Conservation (phyloP, 371 early-diverging fungal species). For the Lichtheimia hyalospora region DNA sequence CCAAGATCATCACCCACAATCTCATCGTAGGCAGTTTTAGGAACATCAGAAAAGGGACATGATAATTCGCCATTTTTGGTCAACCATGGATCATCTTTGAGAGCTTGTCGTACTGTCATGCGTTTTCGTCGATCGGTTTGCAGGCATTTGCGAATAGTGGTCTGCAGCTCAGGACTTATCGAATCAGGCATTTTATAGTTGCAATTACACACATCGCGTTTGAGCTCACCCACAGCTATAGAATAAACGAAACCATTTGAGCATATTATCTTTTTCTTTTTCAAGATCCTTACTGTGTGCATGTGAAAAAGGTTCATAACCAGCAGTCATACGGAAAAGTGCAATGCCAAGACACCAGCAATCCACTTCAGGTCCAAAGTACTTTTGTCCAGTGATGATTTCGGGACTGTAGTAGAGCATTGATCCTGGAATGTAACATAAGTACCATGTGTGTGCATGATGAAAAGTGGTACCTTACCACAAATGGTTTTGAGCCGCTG, state of each 20-base stretch:
- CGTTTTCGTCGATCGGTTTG: conserved; percentile 46
- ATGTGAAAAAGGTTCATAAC: conserved; percentile 84
- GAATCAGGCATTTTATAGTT: conserved; percentile 50
- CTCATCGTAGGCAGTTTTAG: conserved; percentile 23
- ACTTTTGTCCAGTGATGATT: conserved; percentile 58
- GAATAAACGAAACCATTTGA: background rate
- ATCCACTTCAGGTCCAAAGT: conserved; percentile 69
- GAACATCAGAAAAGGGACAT: conserved; percentile 23
- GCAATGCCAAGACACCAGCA: conserved; percentile 87
- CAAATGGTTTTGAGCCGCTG: conserved; percentile 77
- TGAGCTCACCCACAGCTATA: conserved; percentile 63
- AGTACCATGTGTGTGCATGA: background rate
- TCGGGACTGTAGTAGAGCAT: conserved; percentile 65
- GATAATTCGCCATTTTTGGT: conserved; percentile 29
- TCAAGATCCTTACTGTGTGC: conserved; percentile 37
- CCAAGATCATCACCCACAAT: conserved; percentile 11
- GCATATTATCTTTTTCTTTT: background rate
- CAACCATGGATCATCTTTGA: conserved; percentile 57
- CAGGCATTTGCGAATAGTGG: conserved; percentile 55
- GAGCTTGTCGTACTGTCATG: conserved; percentile 41
- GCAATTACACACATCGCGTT: conserved; percentile 64
- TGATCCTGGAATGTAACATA: conserved; percentile 26
- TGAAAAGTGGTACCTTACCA: conserved; percentile 48
- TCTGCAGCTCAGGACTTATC: conserved; percentile 40
- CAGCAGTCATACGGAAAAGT: conserved; percentile 87